Percentiles rank a stretch among this genome's conserved stretches.
These are phyloP conservation scores for Hanseniaspora occidentalis DNA, from an alignment of 805 yeast genomes.

Conservation along the genomic window DNA sequence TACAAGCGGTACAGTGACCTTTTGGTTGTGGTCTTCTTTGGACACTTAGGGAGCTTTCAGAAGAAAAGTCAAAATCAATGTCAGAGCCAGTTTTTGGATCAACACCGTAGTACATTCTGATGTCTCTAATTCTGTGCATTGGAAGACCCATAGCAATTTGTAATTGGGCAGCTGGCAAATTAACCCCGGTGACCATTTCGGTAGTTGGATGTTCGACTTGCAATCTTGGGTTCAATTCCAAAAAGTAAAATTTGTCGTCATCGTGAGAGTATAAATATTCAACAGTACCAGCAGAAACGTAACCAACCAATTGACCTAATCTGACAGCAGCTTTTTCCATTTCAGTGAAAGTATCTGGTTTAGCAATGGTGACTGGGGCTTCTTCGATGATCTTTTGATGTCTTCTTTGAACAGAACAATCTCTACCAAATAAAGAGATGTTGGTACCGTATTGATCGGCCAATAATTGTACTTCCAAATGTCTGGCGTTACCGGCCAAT, in stretches of 20 bases:
- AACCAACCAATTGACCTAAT: slow-evolving; percentile 92
- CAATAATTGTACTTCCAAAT: slow-evolving; percentile 91
- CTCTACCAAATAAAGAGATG: slow-evolving; percentile 95
- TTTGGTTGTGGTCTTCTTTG: slow-evolving; percentile 93
- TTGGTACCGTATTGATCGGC: slow-evolving; percentile 99
- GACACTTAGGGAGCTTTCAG: slow-evolving; percentile 54
- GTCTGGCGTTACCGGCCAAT: slow-evolving; percentile 95
- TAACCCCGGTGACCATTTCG: slow-evolving; percentile 98
- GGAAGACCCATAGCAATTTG: slow-evolving; percentile 99
- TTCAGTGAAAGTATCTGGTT: slow-evolving; percentile 64
- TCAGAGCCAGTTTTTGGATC: slow-evolving; percentile 88
- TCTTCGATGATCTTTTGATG: slow-evolving; percentile 98
- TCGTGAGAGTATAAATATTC: slow-evolving; percentile 91
- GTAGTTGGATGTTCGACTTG: slow-evolving; percentile 99
- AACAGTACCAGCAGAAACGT: slow-evolving; percentile 98
- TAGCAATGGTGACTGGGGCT: slow-evolving; percentile 96
- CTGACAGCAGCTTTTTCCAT: slow-evolving; percentile 98
- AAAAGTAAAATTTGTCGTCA: slow-evolving; percentile 89
- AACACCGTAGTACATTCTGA: slow-evolving; percentile 84
- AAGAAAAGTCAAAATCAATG: slow-evolving; percentile 80
- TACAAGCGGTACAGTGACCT: slow-evolving; percentile 98
- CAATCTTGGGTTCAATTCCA: slow-evolving; percentile 94
- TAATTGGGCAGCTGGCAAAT: slow-evolving; percentile 95
- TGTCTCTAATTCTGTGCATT: slow-evolving; percentile 86
- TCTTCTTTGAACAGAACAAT: slow-evolving; percentile 98